Evolutionary conservation across 176 grass and related monocot genomes (phyloP), one percentile per base, ranked within the genome.

Genomic region (Lolium perenne): DNA sequence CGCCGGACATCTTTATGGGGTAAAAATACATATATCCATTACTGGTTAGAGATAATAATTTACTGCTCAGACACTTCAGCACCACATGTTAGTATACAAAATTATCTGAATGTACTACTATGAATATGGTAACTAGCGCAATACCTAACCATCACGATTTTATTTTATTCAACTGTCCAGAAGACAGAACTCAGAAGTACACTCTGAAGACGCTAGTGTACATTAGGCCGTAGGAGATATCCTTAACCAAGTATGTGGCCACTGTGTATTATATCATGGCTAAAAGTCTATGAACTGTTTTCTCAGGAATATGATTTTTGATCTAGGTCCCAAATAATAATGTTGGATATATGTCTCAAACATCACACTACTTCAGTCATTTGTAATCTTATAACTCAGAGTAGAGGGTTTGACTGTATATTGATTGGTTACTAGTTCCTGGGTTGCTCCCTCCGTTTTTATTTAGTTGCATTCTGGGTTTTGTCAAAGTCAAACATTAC

Each of bases 61-160:
- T 65, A 64, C 71, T 51, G 16, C 58, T 51, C 57, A 64, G 40
- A 57, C 1, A 61, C 40, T 73, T 61, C 23, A 41, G 51, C 13
- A 86, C 32, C 29, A 64, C 29, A 29, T 53, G 26, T 32, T 81
- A 41, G 74, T 59, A 59, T 59, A 58, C 47, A 18, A 81, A 54
- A 67, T 85, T 43, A 26, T 89, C 38, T 48, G 41, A 76, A 74
- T 76, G 48, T 85, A 32, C 29, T 70, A 81, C 53, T 70, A 61
- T 61, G 25, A 63, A 53, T 47, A n/a, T 66, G 23, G 68, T 15
- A 84, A 17, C 16, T 40, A 47, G 26, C 75, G 51, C n/a, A 60
- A 70, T 41, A 29, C 13, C 18, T 20, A 7, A 58, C 23, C 15
- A 85, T 76, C 50, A 78, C 23, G 41, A 62, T 86, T 69, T 71